These are phyloP conservation scores for Aspergillus texensis DNA, from an alignment of 2,329 filamentous ascomycete genomes.

Conservation along the genomic window DNA sequence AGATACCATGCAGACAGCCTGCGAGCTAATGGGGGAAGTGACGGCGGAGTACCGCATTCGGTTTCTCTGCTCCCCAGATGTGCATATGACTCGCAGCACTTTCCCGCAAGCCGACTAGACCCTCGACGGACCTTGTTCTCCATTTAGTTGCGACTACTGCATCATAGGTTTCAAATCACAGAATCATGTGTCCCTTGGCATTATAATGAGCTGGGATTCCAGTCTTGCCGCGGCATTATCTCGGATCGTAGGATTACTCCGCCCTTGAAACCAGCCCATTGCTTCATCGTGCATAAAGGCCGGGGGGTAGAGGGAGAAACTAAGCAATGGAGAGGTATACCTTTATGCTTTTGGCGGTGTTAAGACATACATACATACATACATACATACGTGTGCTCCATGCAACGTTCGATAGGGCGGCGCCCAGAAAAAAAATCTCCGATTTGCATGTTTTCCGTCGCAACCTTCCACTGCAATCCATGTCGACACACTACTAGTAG, in stretches of 20 bases:
- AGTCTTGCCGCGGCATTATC: conserved; percentile 1
- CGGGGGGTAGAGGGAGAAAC: conserved; percentile 2
- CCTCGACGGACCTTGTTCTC: neutral
- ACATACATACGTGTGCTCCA: conserved; percentile 15
- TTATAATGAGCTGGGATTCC: neutral
- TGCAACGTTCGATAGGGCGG: conserved; percentile 7
- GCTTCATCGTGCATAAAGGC: conserved; percentile 7
- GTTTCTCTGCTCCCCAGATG: neutral
- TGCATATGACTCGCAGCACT: conserved; percentile 18
- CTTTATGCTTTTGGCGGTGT: conserved; percentile 10
- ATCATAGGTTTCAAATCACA: conserved; percentile 1
- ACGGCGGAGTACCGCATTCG: neutral
- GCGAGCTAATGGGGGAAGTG: conserved; percentile 1
- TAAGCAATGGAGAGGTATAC: conserved; percentile 5
- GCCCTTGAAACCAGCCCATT: conserved; percentile 3
- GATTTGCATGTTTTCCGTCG: conserved; percentile 14
- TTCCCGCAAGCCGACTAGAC: neutral
- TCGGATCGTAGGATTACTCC: conserved; percentile 6
- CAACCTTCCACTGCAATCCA: conserved; percentile 3
- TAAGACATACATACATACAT: conserved; percentile 12
- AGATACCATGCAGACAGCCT: conserved; percentile 8
- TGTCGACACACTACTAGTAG: conserved; percentile 4
- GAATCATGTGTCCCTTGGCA: conserved; percentile 2
- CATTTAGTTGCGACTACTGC: conserved; percentile 3
- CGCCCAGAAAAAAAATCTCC: conserved; percentile 19